These are phyloP conservation scores for Scleroderma citrinum DNA, from an alignment of 768 basidiomycete species.

Conservation along the genomic window DNA sequence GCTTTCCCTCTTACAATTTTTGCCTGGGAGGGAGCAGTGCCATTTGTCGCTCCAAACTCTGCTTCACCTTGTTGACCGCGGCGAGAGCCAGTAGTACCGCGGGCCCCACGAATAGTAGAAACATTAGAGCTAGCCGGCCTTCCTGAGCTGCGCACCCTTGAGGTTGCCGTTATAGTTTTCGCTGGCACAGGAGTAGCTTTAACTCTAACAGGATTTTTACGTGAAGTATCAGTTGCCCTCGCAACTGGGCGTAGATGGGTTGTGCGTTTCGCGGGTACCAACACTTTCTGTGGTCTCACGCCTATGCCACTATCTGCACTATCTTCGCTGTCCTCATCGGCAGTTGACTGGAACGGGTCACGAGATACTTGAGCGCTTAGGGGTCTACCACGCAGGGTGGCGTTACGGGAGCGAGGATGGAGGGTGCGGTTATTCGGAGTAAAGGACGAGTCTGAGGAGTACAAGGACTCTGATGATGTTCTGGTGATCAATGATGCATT, in stretches of 20 bases:
- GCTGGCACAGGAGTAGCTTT: slow-evolving; percentile 7
- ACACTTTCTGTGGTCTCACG: slow-evolving; percentile 22
- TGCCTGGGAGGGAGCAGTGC: slow-evolving; percentile 22
- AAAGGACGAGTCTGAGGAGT: slow-evolving; percentile 26
- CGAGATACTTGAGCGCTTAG: neutral
- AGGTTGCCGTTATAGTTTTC: slow-evolving; percentile 6
- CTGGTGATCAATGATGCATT: slow-evolving; percentile 34
- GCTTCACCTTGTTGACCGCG: slow-evolving; percentile 7
- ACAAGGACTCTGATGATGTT: slow-evolving; percentile 39
- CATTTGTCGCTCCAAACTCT: slow-evolving; percentile 14
- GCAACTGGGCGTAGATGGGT: slow-evolving; percentile 20
- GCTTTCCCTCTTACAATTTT: slow-evolving; percentile 17
- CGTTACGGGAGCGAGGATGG: slow-evolving; percentile 13
- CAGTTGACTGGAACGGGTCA: slow-evolving; percentile 15
- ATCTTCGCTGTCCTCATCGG: slow-evolving; percentile 13
- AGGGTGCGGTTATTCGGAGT: slow-evolving; percentile 4
- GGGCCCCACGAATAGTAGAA: slow-evolving; percentile 12
- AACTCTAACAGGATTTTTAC: slow-evolving; percentile 10
- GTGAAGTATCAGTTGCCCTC: slow-evolving; percentile 10
- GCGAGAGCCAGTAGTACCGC: slow-evolving; percentile 3
- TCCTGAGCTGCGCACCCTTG: slow-evolving; percentile 7
- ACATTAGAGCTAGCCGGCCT: slow-evolving; percentile 6
- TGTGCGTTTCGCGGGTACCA: slow-evolving; percentile 20
- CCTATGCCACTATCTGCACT: slow-evolving; percentile 8
- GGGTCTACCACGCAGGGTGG: slow-evolving; percentile 24